These are phyloP conservation scores for Ceratobasidium sp. DNA, from an alignment of 1,284 basidiomycete species.

Conservation along the genomic window DNA sequence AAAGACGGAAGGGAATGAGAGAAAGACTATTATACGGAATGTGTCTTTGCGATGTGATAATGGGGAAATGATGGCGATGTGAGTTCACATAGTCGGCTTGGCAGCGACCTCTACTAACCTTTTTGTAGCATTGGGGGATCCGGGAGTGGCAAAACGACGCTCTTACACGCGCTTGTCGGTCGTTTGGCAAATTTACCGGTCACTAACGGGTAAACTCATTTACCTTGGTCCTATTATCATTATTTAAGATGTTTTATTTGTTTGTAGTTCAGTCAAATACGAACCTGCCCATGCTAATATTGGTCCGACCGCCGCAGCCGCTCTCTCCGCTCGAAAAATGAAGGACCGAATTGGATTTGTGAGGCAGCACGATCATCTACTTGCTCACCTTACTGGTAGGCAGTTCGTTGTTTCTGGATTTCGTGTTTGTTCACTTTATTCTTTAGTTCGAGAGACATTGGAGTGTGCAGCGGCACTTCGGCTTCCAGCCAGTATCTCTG, in stretches of 20 bases:
- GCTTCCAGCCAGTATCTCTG: conserved; percentile 61
- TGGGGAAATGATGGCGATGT: conserved; percentile 61
- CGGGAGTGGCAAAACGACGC: conserved; percentile 61
- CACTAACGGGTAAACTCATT: conserved; percentile 55
- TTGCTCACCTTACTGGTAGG: conserved; percentile 60
- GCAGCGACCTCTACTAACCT: neutral
- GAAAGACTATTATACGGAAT: conserved; percentile 57
- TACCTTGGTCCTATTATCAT: neutral
- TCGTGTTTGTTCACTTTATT: neutral
- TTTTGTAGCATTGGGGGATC: conserved; percentile 56
- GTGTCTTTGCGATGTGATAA: conserved; percentile 57
- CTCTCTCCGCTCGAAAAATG: conserved; percentile 52
- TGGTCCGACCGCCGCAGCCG: conserved; percentile 35
- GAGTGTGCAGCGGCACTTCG: conserved; percentile 65
- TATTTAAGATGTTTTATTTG: neutral
- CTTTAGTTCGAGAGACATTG: conserved; percentile 65
- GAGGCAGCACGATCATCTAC: conserved; percentile 57
- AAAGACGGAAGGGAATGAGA: conserved; percentile 40
- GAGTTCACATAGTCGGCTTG: conserved; percentile 46
- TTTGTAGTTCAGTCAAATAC: conserved; percentile 16
- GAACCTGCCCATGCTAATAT: conserved; percentile 1
- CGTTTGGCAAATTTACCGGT: conserved; percentile 57
- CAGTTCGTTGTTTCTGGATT: neutral
- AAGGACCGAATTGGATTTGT: conserved; percentile 60
- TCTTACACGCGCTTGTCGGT: conserved; percentile 60